These are phyloP conservation scores for Periconia sp. DNA, from an alignment of 2,329 filamentous ascomycete species.

Conservation along the genomic window DNA sequence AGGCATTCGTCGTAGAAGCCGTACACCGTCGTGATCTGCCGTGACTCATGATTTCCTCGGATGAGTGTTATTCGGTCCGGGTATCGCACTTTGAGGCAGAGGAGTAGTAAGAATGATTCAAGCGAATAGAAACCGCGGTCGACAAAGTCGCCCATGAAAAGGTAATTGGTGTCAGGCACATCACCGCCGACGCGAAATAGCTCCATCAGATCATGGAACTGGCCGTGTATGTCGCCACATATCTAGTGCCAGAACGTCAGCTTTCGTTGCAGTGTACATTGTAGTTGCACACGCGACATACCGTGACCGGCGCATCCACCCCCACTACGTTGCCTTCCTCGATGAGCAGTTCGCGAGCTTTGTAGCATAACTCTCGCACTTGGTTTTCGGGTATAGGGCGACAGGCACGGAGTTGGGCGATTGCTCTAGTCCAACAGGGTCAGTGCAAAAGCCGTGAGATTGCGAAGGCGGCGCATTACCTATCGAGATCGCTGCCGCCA, in stretches of 20 bases:
- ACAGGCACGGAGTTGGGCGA: slow-evolving; percentile 92
- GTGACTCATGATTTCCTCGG: slow-evolving; percentile 83
- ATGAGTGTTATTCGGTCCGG: slow-evolving; percentile 97
- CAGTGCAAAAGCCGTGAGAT: slow-evolving; percentile 9
- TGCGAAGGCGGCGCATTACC: slow-evolving; percentile 53
- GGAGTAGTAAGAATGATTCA: slow-evolving; percentile 94
- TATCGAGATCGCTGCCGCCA: slow-evolving; percentile 89
- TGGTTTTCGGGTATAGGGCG: slow-evolving; percentile 93
- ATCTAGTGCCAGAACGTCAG: slow-evolving; percentile 2
- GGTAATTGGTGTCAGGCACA: slow-evolving; percentile 92
- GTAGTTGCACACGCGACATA: slow-evolving; percentile 46
- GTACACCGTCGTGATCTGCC: slow-evolving; percentile 77
- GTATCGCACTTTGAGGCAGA: slow-evolving; percentile 97
- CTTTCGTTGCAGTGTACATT: background rate
- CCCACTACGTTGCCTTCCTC: slow-evolving; percentile 97
- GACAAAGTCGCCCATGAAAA: slow-evolving; percentile 99
- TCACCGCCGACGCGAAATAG: slow-evolving; percentile 91
- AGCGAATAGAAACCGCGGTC: slow-evolving; percentile 99
- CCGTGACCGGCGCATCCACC: slow-evolving; percentile 91
- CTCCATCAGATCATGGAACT: slow-evolving; percentile 97
- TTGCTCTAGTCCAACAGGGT: slow-evolving; percentile 65
- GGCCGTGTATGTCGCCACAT: slow-evolving; percentile 75
- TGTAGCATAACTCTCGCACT: slow-evolving; percentile 96
- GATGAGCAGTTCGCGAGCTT: slow-evolving; percentile 91
- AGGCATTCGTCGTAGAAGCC: slow-evolving; percentile 79